These are phyloP conservation scores for Candida ovalis DNA, from an alignment of 805 yeast genomes.

Conservation along the genomic window DNA sequence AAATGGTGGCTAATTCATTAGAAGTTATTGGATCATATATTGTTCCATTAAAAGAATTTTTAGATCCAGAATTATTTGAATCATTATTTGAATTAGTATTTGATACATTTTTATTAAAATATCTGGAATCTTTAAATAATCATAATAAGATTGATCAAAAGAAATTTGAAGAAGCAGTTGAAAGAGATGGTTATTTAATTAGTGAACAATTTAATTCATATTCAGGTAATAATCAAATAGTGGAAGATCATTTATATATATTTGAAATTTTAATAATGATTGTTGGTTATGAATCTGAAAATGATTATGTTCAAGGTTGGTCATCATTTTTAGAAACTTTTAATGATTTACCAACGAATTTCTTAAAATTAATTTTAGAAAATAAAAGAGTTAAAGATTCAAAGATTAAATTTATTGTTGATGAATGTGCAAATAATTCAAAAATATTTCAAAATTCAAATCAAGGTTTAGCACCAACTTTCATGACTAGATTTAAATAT, in stretches of 20 bases:
- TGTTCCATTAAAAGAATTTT: slow-evolving; percentile 25
- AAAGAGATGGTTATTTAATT: slow-evolving; percentile 56
- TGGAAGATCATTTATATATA: slow-evolving; percentile 49
- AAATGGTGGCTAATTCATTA: slow-evolving; percentile 23
- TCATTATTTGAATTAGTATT: slow-evolving; percentile 30
- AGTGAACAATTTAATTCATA: slow-evolving; percentile 48
- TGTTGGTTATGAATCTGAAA: slow-evolving; percentile 41
- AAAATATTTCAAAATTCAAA: slow-evolving; percentile 6
- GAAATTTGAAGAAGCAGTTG: slow-evolving; percentile 44
- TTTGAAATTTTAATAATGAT: slow-evolving; percentile 62
- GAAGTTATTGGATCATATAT: slow-evolving; percentile 26
- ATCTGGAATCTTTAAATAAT: slow-evolving; percentile 24
- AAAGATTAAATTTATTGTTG: slow-evolving; percentile 21
- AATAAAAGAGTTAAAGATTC: slow-evolving; percentile 35
- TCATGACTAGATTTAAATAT: slow-evolving; percentile 17
- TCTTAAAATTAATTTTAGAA: slow-evolving; percentile 61
- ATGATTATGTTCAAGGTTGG: slow-evolving; percentile 41
- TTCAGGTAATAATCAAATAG: slow-evolving; percentile 23
- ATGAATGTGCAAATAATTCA: slow-evolving; percentile 22
- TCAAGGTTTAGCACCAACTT: slow-evolving; percentile 12
- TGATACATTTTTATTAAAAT: slow-evolving; percentile 39
- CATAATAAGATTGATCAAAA: slow-evolving; percentile 26
- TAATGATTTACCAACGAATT: slow-evolving; percentile 73
- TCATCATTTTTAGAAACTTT: slow-evolving; percentile 53
- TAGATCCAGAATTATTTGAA: slow-evolving; percentile 28